Base-by-base conservation (phyloP, 306 rosid species). In the Quercus alba region DNA sequence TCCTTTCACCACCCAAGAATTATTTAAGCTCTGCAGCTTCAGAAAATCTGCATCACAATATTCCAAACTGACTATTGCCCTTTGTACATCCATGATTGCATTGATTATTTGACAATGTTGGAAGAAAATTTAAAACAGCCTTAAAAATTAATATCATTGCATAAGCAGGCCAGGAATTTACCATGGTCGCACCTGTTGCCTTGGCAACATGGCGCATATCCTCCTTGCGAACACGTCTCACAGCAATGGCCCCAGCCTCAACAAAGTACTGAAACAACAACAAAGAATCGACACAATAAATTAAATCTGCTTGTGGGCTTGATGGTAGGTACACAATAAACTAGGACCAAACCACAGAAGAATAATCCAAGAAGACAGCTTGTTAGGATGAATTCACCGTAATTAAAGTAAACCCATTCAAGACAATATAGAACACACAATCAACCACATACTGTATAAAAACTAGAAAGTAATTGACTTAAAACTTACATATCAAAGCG, bases 151-250 rank as follows among this genome's bases (percentile, higher is more conserved):
- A 19, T 56, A 33, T 6, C 26, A 78, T 55, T 14, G 21, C 38
- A 59, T 46, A 26, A 75, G 64, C 57, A 62, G 68, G 61, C 25
- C 30, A 81, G 46, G 73, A 66, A 73, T 77, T 72, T 87, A 96
- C 99, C 99, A 93, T 9, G 5, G 99, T 93, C 58, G 97, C 99
- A 75, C 99, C 97, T 30, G 99, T 96, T 56, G 99, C 98, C 88
- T 96, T 96, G 71, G 99, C 98, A 81, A 96, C 97, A 81, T 96
- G 99, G 57, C 98, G 99, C 97, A 96, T 96, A 80, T 96, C 97
- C 82, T 96, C 99, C 82, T 93, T 96, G 75, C 86, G 85, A 61
- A 96, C 97, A 71, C 99, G 97, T 77, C 98, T 89, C 18, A 96
- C 98, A 76, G 98, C 99, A 51, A 96, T 93, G 55, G 99, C 98